Percentiles rank a stretch among this genome's conserved stretches.
Conservation (phyloP, 2,329 filamentous ascomycete genomes). For the Fusarium nurragi region DNA sequence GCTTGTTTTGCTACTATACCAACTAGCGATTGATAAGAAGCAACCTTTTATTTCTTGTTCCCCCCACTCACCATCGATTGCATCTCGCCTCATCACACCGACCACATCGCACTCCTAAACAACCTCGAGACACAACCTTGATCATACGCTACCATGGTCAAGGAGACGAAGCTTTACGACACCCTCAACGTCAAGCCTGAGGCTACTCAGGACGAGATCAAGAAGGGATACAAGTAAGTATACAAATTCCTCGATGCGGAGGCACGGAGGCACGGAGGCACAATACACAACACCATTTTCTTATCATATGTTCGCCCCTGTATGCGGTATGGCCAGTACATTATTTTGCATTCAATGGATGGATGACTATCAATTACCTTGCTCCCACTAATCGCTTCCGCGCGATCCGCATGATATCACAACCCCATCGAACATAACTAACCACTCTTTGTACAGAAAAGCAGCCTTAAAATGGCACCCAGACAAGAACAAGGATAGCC, state of each 20-base stretch:
- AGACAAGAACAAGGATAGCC: conserved; percentile 97
- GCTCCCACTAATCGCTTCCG: not conserved
- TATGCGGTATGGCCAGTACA: not conserved
- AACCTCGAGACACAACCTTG: conserved; percentile 11
- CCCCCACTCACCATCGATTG: conserved; percentile 15
- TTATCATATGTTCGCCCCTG: not conserved
- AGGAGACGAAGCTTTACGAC: conserved; percentile 96
- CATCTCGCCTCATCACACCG: conserved; percentile 7
- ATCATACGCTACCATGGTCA: conserved; percentile 74
- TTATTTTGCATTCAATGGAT: not conserved
- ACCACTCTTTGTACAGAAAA: conserved; percentile 67
- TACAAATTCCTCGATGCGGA: conserved; percentile 2
- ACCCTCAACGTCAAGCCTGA: conserved; percentile 79
- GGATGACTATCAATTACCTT: not conserved
- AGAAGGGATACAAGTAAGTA: conserved; percentile 88
- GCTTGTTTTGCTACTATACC: conserved; percentile 11
- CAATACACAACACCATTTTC: not conserved
- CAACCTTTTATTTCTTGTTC: conserved; percentile 14
- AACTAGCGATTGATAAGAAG: conserved; percentile 19
- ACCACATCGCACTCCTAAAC: conserved; percentile 12
- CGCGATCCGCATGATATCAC: not conserved
- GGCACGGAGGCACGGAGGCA: not conserved
- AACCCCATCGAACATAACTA: conserved; percentile 42
- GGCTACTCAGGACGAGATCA: conserved; percentile 92
- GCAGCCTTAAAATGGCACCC: conserved; percentile 91